Base-by-base conservation (phyloP, 1,284 basidiomycete species). In the Leccinum variabile region DNA sequence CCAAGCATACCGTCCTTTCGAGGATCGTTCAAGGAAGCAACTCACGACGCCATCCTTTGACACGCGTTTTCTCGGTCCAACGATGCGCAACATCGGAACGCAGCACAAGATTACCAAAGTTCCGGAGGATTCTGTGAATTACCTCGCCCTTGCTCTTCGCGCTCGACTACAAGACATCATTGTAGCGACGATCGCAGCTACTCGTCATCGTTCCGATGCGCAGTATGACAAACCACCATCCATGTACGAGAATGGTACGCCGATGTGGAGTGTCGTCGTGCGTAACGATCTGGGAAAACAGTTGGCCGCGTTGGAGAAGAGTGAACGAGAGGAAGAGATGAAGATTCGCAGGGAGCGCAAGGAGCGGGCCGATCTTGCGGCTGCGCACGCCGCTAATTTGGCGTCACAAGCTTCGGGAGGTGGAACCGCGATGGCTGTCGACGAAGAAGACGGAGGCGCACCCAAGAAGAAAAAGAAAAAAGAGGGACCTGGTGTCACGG, bases 391-490 rank as follows among this genome's bases (percentile, higher is more conserved):
- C 0, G 85, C 86, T 0, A 83, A 82, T 16, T 76, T 89, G 50
- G 85, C 84, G 0, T 82, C 85, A 22, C 86, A 88, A 63, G 79
- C 80, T 3, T 78, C 78, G 32, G 82, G 82, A 5, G 54, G 56
- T 0, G 68, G 64, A n/a, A 61, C 62, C 3, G 68, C 65, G 71
- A 75, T 68, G 72, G 72, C 66, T 56, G 65, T 70, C 60, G 74
- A 76, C 55, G 74, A 76, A 52, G 73, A 81, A 10, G 82, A 79
- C 3, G 83, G 78, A 4, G 78, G 78, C 18, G 82, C 80, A n/a
- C 77, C 83, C 55, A 92, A 91, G 80, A 91, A 91, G 79, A 92
- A 93, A 77, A 85, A 88, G 75, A 92, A 92, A 73, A 90, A 91
- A 74, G 89, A 91, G 33, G 91, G 91, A 0, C 91, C 91, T 0